A percentile compares a stretch with the other conserved stretches of the same genome.
phyloP scores from a whole-genome alignment of 2,329 filamentous ascomycete species.

The Ascochyta viciae-villosae region DNA sequence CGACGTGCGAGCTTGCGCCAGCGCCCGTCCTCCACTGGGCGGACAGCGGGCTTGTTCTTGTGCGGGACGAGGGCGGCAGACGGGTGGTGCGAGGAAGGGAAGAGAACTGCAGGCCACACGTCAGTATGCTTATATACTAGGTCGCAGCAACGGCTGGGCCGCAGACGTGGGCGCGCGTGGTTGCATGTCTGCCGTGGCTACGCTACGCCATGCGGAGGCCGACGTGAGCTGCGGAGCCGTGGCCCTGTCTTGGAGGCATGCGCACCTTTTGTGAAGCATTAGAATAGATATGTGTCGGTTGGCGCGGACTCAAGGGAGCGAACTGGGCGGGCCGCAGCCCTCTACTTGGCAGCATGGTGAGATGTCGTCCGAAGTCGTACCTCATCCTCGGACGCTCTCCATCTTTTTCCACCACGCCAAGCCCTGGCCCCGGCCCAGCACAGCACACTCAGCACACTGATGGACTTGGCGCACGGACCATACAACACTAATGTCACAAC shows the following conservation, averaged over 20 bases:
- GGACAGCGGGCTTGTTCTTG: conserved; percentile 36
- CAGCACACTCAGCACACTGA: conserved; percentile 6
- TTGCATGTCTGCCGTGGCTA: conserved; percentile 1
- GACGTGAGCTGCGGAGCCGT: neutral
- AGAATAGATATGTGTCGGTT: conserved; percentile 28
- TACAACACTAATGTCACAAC: neutral
- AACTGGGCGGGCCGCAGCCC: conserved; percentile 51
- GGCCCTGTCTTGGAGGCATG: conserved; percentile 2
- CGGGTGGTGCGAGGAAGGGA: conserved; percentile 34
- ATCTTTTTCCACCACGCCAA: conserved; percentile 37
- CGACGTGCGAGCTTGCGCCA: conserved; percentile 22
- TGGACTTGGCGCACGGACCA: neutral
- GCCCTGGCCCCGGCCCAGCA: conserved; percentile 8
- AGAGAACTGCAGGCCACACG: conserved; percentile 37
- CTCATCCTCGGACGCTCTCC: conserved; percentile 19
- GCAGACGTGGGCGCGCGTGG: conserved; percentile 4
- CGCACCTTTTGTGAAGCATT: conserved; percentile 45
- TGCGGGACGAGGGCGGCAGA: conserved; percentile 31
- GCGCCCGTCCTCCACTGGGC: conserved; percentile 37
- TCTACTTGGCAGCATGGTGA: conserved; percentile 58
- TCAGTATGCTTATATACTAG: neutral
- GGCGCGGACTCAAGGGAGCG: conserved; percentile 29
- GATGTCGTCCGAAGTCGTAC: conserved; percentile 37
- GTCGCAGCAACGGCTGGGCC: conserved; percentile 2
- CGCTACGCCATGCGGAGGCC: conserved; percentile 15